Evolutionary conservation across 352 stramenopile species (phyloP).

Genomic region (Pythium diclinum): DNA sequence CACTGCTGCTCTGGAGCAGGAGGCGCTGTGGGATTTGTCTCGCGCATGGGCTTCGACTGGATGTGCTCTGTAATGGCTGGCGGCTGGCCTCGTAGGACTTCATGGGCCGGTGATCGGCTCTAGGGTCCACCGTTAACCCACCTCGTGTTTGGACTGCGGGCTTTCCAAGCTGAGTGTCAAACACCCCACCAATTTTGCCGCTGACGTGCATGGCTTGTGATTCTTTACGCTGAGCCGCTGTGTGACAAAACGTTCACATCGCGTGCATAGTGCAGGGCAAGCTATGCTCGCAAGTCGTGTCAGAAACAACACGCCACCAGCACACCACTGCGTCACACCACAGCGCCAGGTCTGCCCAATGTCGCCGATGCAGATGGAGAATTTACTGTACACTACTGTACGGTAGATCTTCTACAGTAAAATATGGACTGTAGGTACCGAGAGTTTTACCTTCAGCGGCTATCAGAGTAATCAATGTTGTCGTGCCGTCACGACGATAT

Average conservation of each 20-base stretch:
- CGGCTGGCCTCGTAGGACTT: too few relatives aligned
- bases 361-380: neutral
- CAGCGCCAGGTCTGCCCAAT: neutral
- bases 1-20: too few relatives aligned
- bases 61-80: too few relatives aligned
- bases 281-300: neutral
- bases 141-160: neutral
- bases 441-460: too few relatives aligned
- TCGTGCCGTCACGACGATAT: neutral
- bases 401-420: neutral
- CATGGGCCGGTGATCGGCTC: too few relatives aligned
- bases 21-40: too few relatives aligned
- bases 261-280: neutral
- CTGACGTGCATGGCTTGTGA: constrained; percentile 5
- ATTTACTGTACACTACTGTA: neutral
- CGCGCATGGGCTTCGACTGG: too few relatives aligned
- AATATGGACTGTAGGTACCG: too few relatives aligned
- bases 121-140: neutral
- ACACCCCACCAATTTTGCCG: neutral
- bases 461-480: neutral
- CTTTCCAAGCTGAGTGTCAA: constrained; percentile 3
- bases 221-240: neutral
- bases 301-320: constrained; percentile 1
- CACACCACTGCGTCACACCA: neutral
- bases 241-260: constrained; percentile 1